Evolutionary conservation across 2,329 filamentous ascomycete genomes (phyloP), one percentile per base, ranked within the genome.

Genomic region (Teratosphaeria zuluensis): DNA sequence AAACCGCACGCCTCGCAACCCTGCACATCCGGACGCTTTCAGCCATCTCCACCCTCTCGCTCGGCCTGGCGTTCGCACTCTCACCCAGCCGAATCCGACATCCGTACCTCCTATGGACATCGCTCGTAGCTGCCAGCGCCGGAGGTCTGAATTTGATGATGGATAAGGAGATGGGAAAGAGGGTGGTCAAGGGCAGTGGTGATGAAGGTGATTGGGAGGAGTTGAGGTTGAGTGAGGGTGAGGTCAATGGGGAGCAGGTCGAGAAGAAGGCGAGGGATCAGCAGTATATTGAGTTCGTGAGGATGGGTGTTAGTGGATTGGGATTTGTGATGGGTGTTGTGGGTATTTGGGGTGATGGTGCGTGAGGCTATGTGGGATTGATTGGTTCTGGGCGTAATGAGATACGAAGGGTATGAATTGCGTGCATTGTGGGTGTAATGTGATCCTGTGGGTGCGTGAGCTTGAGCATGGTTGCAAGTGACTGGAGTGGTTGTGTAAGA

Each of bases 81-180:
- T 92, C 91, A 2, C 88, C 91, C 0, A 81, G 84, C 30, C 82
- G 85, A 58, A 81, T 83, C 65, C 85, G 88, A 70, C 92, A 97
- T 72, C 92, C 92, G 0, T 97, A 96, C 72, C 84, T 96, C 30
- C 75, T 96, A 60, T 96, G 94, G 84, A 90, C 90, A 14, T 85
- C 86, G 2, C 75, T 90, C 30, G 81, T 91, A 59, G 82, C 85
- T 51, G 78, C 81, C 46, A 76, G 77, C 8, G 64, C 67, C 33
- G 68, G 73, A 1, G 73, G 67, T 42, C 65, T 77, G 56, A 75
- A 75, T 55, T 69, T 73, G 24, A 9, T 38, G 31, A 65, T 57
- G 67, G 64, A 68, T 16, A 58, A 62, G 59, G 59, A 61, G 24
- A 52, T 63, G 52, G 63, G 62, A 61, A 52, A 61, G 59, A 54